A percentile compares a stretch with the other conserved stretches of the same genome.
phyloP scores from a whole-genome alignment of 768 basidiomycete genomes.

The Russula lepida region DNA sequence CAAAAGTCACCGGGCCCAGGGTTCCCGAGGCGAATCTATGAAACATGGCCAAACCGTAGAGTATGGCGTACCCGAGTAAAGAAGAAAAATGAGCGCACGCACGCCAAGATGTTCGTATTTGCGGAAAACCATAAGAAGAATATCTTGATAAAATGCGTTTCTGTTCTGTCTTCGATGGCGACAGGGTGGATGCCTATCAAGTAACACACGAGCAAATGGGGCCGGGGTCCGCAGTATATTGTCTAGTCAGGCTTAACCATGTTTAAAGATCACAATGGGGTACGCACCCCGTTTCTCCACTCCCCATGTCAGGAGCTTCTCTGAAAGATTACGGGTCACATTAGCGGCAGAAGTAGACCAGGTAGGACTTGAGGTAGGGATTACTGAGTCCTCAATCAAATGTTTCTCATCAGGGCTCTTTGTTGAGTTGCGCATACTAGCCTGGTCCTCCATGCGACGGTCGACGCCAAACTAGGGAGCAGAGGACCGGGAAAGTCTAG shows the following conservation, averaged over 20 bases:
- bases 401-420: background rate
- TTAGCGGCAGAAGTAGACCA: background rate
- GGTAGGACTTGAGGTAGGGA: background rate
- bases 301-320: background rate
- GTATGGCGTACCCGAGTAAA: background rate
- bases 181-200: conserved; percentile 32
- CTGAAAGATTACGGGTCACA: background rate
- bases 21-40: conserved; percentile 39
- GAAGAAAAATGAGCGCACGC: background rate
- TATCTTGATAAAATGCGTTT: conserved; percentile 33
- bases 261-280: background rate
- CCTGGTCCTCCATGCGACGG: too few species aligned
- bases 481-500: background rate
- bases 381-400: background rate
- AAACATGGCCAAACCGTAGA: background rate
- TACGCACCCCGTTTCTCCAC: background rate
- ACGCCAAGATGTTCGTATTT: conserved; percentile 37
- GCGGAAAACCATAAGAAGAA: conserved; percentile 37
- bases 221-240: too few species aligned
- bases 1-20: conserved; percentile 38
- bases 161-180: conserved; percentile 27
- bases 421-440: too few species aligned
- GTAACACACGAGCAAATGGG: background rate
- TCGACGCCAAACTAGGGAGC: background rate
- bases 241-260: too few species aligned